These are phyloP conservation scores for Raddia guianensis DNA, from an alignment of 176 grass and related monocot species.

Conservation along the genomic window DNA sequence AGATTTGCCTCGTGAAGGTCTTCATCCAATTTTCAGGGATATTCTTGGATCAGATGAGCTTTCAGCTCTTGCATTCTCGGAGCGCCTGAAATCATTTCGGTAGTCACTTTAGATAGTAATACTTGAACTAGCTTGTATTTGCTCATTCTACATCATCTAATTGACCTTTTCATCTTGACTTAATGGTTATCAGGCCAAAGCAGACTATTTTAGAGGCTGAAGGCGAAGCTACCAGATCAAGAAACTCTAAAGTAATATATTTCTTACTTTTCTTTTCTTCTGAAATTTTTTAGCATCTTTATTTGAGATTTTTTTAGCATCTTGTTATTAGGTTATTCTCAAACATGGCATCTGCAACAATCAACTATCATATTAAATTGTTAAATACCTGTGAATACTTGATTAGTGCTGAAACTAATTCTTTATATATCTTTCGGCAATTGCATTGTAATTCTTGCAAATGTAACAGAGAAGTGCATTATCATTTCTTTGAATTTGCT, in stretches of 20 bases:
- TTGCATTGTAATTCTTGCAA: background rate
- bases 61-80: constrained; percentile 88
- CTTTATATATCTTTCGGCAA: constrained; percentile 6
- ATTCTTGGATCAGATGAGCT: constrained; percentile 73
- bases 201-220: constrained; percentile 98
- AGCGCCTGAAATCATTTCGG: constrained; percentile 80
- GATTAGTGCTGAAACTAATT: background rate
- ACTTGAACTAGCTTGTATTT: constrained; percentile 27
- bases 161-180: constrained; percentile 28
- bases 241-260: constrained; percentile 65
- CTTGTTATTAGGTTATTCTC: constrained; percentile 18
- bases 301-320: background rate
- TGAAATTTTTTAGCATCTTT: constrained; percentile 6
- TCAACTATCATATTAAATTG: background rate
- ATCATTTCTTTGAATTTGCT: constrained; percentile 8
- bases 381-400: constrained; percentile 7
- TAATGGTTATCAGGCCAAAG: constrained; percentile 67
- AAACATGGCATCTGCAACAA: background rate
- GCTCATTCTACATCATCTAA: constrained; percentile 31
- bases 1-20: constrained; percentile 82
- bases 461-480: background rate
- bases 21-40: constrained; percentile 81
- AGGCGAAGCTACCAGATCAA: constrained; percentile 75
- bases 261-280: constrained; percentile 25
- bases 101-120: constrained; percentile 37